Percentiles rank a stretch among this genome's conserved stretches.
These are phyloP conservation scores for Saturnispora mendoncae DNA, from an alignment of 805 yeast genomes.

Conservation along the genomic window DNA sequence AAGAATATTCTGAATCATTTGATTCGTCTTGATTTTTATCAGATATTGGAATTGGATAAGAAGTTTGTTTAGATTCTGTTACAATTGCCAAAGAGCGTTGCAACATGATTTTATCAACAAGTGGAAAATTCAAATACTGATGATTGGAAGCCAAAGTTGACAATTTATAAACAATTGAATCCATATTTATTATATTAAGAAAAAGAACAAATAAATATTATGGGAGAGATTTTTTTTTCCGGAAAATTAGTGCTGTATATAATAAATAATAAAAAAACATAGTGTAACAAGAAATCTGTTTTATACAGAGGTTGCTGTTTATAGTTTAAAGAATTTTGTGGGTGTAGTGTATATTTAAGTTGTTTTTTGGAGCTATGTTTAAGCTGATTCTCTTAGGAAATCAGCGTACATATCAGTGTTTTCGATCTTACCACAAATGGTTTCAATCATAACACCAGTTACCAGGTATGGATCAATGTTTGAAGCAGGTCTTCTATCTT, in stretches of 20 bases:
- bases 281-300: too few relatives aligned
- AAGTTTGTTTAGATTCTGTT: conserved; percentile 4
- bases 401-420: conserved; percentile 93
- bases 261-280: too few relatives aligned
- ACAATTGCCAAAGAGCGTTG: conserved; percentile 3
- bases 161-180: conserved; percentile 3
- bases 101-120: neutral
- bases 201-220: too few relatives aligned
- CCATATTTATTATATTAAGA: too few relatives aligned
- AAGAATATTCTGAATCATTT: neutral
- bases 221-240: too few relatives aligned
- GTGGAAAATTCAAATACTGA: neutral
- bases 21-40: neutral
- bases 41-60: neutral
- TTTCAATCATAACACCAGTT: conserved; percentile 96
- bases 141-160: conserved; percentile 4
- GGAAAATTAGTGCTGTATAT: too few relatives aligned
- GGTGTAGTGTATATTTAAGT: too few relatives aligned
- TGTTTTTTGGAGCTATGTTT: too few relatives aligned
- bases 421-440: conserved; percentile 88
- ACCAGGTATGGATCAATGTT: conserved; percentile 98
- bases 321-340: too few relatives aligned
- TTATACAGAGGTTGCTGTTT: too few relatives aligned
- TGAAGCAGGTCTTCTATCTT: conserved; percentile 99
- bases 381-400: conserved; percentile 61